Base-by-base conservation (phyloP, 441 rosid species). In the Croton laevigatus region DNA sequence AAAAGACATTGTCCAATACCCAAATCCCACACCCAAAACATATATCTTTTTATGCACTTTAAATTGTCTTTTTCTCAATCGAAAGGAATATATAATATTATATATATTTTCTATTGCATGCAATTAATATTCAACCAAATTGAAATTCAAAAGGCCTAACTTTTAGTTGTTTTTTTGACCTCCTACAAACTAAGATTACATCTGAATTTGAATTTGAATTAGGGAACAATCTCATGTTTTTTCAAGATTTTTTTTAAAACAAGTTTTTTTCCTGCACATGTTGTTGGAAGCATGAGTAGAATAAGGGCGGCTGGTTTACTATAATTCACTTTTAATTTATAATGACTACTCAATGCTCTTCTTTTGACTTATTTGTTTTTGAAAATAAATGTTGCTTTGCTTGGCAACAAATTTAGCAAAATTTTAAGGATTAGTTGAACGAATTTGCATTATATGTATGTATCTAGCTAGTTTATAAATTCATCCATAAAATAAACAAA, bases 21-120 rank as follows among this genome's bases (percentile, higher is more conserved):
- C 69, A 54, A 52, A 52, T 42, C 60, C 69, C 52, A 74, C 69
- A 20, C 36, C 32, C 1, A 27, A 17, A 40, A 19, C 34, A 71
- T n/a, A 48, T 20, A 70, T 44, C 67, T 66, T 78, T 79, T 72
- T 68, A 45, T 62, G 54, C 68, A 51, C 70, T 77, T 75, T 40
- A 51, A 59, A 34, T 59, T 68, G 72, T 71, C 74, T 71, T 75
- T 54, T 65, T 63, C 7, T 38, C 77, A 52, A 19, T 42, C n/a
- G 37, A 22, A 58, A 55, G 42, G 5, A 2, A 27, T 27, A 27
- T 27, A 27, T 27, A 27, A 27, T 27, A 27, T 27, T 27, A 27
- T 27, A 1, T 27, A 48, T n/a, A 8, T 60, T 60, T 20, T 36
- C 19, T 3, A 38, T 0, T 36, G 23, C 66, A 34, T 55, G 72